These are phyloP conservation scores for Aegilops bicornis DNA, from an alignment of 176 grass and related monocot genomes.

Conservation along the genomic window DNA sequence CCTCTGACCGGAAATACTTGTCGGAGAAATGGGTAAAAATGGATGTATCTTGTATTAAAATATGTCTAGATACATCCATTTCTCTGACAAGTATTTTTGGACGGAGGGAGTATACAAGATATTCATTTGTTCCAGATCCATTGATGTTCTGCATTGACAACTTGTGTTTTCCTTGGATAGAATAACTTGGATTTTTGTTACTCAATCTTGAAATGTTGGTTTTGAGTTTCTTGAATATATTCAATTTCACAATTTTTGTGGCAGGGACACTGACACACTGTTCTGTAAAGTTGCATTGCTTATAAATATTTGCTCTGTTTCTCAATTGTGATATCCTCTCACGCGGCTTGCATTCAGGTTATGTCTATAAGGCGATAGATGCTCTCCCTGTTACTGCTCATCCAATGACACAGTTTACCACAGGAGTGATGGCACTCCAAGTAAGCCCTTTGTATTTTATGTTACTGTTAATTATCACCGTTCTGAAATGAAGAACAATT, in stretches of 20 bases:
- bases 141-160: not conserved
- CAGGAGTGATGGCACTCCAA: slow-evolving; percentile 97
- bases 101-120: not conserved
- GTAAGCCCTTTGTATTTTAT: slow-evolving; percentile 29
- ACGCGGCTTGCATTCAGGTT: slow-evolving; percentile 41
- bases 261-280: not conserved
- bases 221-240: not conserved
- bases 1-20: too few relatives aligned
- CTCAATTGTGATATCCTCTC: slow-evolving; percentile 1
- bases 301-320: not conserved
- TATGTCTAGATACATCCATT: too few relatives aligned
- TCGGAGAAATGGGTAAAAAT: too few relatives aligned
- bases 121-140: not conserved
- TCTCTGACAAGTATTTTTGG: too few relatives aligned
- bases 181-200: not conserved
- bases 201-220: not conserved
- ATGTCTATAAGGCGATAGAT: slow-evolving; percentile 91
- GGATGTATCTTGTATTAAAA: too few relatives aligned
- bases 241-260: not conserved
- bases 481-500: slow-evolving; percentile 14
- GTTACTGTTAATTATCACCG: not conserved
- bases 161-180: not conserved
- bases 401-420: slow-evolving; percentile 96
- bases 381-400: slow-evolving; percentile 83
- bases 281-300: not conserved